Percentiles rank a stretch among this genome's conserved stretches.
Evolutionary conservation across 1,139 yeast species (phyloP).

Genomic region (Hansenula lynferdii): DNA sequence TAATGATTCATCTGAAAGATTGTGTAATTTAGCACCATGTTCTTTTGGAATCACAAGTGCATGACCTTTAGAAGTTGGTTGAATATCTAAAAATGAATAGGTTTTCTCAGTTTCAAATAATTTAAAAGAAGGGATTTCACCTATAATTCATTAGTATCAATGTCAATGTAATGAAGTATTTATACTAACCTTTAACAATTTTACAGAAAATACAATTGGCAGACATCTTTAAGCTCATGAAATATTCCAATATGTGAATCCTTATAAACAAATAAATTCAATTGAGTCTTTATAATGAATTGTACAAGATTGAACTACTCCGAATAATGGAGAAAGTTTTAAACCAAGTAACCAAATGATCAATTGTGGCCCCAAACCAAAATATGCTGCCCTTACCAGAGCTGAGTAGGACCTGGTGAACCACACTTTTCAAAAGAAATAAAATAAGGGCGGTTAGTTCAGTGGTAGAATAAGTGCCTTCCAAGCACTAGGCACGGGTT

Average conservation of each 20-base stretch:
- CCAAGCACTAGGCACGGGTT: constrained; percentile 28
- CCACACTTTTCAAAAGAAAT: too few relatives aligned
- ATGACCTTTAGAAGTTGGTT: constrained; percentile 88
- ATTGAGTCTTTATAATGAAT: too few relatives aligned
- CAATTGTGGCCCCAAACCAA: too few relatives aligned
- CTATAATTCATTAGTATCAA: constrained; percentile 21
- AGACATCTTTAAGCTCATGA: constrained; percentile 24
- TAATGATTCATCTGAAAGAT: constrained; percentile 85
- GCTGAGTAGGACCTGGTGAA: too few relatives aligned
- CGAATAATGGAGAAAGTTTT: too few relatives aligned
- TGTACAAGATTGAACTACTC: too few relatives aligned
- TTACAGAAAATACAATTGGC: constrained; percentile 86
- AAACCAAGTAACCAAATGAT: too few relatives aligned
- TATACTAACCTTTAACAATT: constrained; percentile 62
- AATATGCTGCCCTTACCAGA: too few relatives aligned
- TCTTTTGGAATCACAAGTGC: constrained; percentile 84
- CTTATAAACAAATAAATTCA: too few relatives aligned
- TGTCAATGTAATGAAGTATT: background rate
- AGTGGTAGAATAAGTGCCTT: constrained; percentile 28
- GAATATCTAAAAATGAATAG: constrained; percentile 86
- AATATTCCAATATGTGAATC: too few relatives aligned
- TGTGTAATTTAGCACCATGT: constrained; percentile 90
- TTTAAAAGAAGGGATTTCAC: constrained; percentile 91
- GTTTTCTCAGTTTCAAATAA: constrained; percentile 75
- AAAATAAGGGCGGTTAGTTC: constrained; percentile 23